Percentiles rank a stretch among this genome's conserved stretches.
Evolutionary conservation across 2,329 filamentous ascomycete genomes (phyloP).

Genomic region (Ophiostoma sp.): DNA sequence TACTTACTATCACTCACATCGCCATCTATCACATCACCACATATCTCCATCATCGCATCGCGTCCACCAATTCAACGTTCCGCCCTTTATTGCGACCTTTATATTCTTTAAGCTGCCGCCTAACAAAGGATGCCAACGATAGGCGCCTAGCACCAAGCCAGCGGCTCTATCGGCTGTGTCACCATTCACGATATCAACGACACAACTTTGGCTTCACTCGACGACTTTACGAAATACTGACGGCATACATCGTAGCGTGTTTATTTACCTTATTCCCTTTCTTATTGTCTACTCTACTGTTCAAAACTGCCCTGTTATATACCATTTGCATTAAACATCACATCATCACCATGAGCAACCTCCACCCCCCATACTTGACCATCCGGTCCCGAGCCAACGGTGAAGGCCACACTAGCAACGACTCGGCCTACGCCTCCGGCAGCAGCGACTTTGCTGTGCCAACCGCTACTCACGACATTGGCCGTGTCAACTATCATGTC

Average conservation of each 20-base stretch:
- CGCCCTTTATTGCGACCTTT: background rate
- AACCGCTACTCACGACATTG: constrained; percentile 51
- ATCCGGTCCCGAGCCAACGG: constrained; percentile 46
- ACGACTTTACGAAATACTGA: background rate
- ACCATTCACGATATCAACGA: constrained; percentile 3
- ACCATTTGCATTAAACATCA: constrained; percentile 14
- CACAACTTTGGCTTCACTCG: constrained; percentile 1
- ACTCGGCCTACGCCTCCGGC: constrained; percentile 46
- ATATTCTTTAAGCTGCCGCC: background rate
- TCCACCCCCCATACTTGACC: constrained; percentile 46
- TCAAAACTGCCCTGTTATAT: background rate
- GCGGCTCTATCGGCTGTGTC: constrained; percentile 14
- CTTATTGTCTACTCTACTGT: background rate
- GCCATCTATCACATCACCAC: background rate
- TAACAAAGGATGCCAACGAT: background rate
- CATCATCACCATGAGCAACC: constrained; percentile 38
- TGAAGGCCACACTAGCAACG: constrained; percentile 44
- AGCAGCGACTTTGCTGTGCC: constrained; percentile 37
- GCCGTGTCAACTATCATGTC: constrained; percentile 54
- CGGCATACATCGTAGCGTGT: too few species aligned
- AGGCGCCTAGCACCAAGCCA: background rate
- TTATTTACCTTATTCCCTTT: background rate
- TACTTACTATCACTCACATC: background rate
- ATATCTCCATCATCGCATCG: background rate
- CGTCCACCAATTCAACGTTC: background rate